Evolutionary conservation across 2,329 filamentous ascomycete species (phyloP), one percentile per base, ranked within the genome.

Genomic region (Xylaria sp.): DNA sequence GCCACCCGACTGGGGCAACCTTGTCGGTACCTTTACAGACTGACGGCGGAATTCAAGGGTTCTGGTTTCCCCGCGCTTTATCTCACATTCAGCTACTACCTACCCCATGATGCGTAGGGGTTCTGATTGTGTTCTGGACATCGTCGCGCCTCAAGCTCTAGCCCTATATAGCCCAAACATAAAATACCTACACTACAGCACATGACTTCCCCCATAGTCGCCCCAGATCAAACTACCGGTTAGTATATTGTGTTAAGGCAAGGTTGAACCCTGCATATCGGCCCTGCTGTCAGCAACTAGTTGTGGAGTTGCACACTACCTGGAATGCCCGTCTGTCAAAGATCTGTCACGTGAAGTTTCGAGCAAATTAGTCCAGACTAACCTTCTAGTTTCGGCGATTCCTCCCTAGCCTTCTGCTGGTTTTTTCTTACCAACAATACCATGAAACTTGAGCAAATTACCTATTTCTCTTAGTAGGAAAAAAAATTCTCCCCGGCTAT

Each of bases 21-120:
- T 45, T 44, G 50, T 51, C 13, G 13, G 25, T 45, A 33, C 31
- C 20, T 63, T 36, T 42, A 33, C 4, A 59, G 39, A 17, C n/a
- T 56, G 44, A 60, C 45, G 53, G 65, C 56, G 61, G 61, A 67
- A 61, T 61, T 54, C 38, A 58, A 39, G 42, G 44, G 31, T 36
- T 44, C 25, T 38, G 51, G 39, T 54, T 61, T 58, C 53, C 56
- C 50, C 57, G 61, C 61, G 44, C 54, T 17, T 54, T 53, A 47
- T 57, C 45, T 51, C 25, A 59, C 49, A 33, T 51, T 54, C 29
- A 59, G 31, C 45, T 57, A 44, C 33, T 39, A 22, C 44, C 31
- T 58, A 17, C n/a, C 29, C 27, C 33, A 33, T 54, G 27, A 29
- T 6, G 17, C 7, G 5, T 10, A 42, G n/a, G n/a, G n/a, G 22